These are phyloP conservation scores for Blastocladiella emersonii DNA, from an alignment of 371 early-diverging fungal species.

Conservation along the genomic window DNA sequence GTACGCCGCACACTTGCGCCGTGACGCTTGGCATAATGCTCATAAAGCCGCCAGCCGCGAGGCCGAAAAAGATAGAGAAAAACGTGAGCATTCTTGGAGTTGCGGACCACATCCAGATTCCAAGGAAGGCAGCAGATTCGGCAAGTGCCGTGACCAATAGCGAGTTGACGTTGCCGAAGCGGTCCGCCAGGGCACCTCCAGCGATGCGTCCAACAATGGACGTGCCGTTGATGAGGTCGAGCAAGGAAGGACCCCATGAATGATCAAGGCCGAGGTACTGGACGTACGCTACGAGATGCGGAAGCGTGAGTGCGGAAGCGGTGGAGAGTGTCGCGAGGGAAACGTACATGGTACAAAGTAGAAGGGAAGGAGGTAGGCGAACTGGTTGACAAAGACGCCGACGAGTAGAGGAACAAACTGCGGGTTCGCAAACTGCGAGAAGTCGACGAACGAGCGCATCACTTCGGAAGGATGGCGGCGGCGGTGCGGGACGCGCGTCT, in stretches of 20 bases:
- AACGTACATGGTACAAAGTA: too few species aligned
- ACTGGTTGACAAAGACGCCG: conserved; percentile 8
- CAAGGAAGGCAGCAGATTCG: conserved; percentile 23
- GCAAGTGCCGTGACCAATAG: conserved; percentile 27
- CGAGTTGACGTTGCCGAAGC: conserved; percentile 38
- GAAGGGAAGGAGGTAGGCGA: background rate
- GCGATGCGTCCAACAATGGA: conserved; percentile 20
- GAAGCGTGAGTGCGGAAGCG: too few species aligned
- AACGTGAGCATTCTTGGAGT: conserved; percentile 25
- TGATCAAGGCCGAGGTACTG: background rate
- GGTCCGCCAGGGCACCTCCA: conserved; percentile 34
- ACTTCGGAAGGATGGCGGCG: conserved; percentile 9
- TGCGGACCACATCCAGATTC: conserved; percentile 44
- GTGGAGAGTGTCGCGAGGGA: too few species aligned
- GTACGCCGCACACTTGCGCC: conserved; percentile 32
- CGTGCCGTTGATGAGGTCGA: conserved; percentile 22
- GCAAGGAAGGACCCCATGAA: conserved; percentile 15
- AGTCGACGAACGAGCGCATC: conserved; percentile 14
- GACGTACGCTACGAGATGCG: too few species aligned
- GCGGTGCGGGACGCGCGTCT: conserved; percentile 21
- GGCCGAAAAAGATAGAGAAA: conserved; percentile 40
- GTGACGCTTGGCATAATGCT: conserved; percentile 28
- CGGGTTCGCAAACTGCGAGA: conserved; percentile 7
- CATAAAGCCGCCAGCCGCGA: conserved; percentile 41
- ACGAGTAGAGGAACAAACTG: conserved; percentile 15